Percentiles rank a stretch among this genome's conserved stretches.
phyloP scores from a whole-genome alignment of 2,329 filamentous ascomycete genomes.

The Pestalotiopsis sp. region DNA sequence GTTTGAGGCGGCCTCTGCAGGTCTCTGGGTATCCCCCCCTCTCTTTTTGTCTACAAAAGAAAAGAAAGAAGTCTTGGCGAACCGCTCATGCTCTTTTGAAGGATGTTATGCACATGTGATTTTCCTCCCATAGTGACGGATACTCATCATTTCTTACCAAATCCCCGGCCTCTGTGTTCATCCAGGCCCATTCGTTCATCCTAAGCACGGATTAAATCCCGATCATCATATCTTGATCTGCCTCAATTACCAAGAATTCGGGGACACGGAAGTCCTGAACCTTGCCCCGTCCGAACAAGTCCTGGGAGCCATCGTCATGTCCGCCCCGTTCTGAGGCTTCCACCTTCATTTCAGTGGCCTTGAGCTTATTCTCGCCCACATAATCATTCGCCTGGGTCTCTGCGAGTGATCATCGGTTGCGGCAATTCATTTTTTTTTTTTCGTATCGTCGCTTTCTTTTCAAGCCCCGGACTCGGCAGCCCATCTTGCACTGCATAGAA shows the following conservation, averaged over 20 bases:
- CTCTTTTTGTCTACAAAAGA: neutral
- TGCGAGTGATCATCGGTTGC: neutral
- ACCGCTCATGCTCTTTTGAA: neutral
- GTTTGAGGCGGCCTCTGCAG: neutral
- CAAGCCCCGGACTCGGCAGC: neutral
- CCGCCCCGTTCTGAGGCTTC: neutral
- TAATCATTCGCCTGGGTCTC: neutral
- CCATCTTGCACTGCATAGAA: neutral
- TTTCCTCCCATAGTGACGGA: neutral
- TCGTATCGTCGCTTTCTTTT: neutral
- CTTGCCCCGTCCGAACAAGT: neutral
- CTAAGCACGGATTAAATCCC: neutral
- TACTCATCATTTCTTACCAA: neutral
- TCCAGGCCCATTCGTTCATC: neutral
- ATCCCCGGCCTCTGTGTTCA: neutral
- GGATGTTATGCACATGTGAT: neutral
- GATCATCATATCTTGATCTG: neutral
- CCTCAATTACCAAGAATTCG: neutral
- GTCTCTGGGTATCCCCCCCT: neutral
- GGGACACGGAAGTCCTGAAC: neutral
- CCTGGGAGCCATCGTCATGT: neutral
- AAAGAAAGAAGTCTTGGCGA: neutral
- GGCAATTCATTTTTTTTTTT: neutral
- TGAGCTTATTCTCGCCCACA: neutral
- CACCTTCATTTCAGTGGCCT: neutral